These are phyloP conservation scores for Aspergillus costaricaensis DNA, from an alignment of 2,329 filamentous ascomycete species.

Conservation along the genomic window DNA sequence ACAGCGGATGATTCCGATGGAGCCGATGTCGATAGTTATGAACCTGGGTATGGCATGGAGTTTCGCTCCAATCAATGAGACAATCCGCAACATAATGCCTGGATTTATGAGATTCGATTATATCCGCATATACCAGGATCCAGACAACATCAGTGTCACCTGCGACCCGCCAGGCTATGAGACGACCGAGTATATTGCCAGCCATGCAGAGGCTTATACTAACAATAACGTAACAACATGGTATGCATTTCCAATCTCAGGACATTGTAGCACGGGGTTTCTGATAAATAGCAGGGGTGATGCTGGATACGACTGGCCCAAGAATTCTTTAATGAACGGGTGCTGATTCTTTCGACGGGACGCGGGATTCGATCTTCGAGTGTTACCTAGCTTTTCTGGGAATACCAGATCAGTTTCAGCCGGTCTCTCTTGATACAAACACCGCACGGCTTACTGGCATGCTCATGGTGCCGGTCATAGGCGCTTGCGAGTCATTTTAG, in stretches of 20 bases:
- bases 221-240: constrained; percentile 67
- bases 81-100: constrained; percentile 59
- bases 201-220: constrained; percentile 62
- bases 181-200: constrained; percentile 67
- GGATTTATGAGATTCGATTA: constrained; percentile 70
- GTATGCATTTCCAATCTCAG: constrained; percentile 41
- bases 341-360: constrained; percentile 42
- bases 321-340: constrained; percentile 61
- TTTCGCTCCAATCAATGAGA: constrained; percentile 64
- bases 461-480: neutral
- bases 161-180: constrained; percentile 69
- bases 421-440: neutral
- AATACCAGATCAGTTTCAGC: neutral
- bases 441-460: neutral
- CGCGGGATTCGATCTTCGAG: neutral
- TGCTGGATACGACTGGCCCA: constrained; percentile 61
- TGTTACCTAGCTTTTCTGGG: neutral
- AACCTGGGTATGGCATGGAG: constrained; percentile 71
- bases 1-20: constrained; percentile 64
- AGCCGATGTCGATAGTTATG: constrained; percentile 67
- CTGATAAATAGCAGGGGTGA: constrained; percentile 37
- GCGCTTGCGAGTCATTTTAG: constrained; percentile 9
- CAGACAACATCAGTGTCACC: constrained; percentile 58
- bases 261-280: neutral
- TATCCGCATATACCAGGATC: constrained; percentile 69